Evolutionary conservation across 2,329 filamentous ascomycete genomes (phyloP), one percentile per base, ranked within the genome.

Genomic region (Diplodia mutila): DNA sequence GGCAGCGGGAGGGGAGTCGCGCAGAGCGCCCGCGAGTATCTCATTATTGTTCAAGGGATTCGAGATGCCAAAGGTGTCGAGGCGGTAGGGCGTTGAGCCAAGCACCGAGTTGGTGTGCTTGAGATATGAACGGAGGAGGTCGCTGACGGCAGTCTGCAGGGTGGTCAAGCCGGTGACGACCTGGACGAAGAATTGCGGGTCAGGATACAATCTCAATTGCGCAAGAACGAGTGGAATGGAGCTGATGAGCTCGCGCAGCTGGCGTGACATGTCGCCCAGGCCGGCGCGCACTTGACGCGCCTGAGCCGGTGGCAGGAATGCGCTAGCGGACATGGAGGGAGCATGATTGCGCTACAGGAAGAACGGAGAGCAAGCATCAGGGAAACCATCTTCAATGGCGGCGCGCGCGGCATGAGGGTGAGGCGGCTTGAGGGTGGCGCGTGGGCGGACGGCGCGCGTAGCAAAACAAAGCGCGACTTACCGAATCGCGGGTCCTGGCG

Each of bases 41-140:
- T 81, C 80, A 63, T 63, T 63, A 73, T 80, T 79, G 70, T 81
- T 79, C 25, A 70, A 76, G 51, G 68, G 66, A 66, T 74, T 77
- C 34, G 76, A 75, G 65, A 78, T 75, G 61, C 75, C 74, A 5
- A 69, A 46, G 21, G 70, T 69, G 66, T 73, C 70, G 18, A 72
- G 65, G 42, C 65, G 65, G 54, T 67, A 49, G 42, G 65, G 65
- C 48, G 65, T 67, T 14, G 53, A 49, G 37, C 74, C 74, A 14
- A 97, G 86, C 57, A 97, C 87, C 8, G 92, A 89, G 78, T 94
- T 93, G 73, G 91, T 93, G 84, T 97, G 93, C 76, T 92, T 90
- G 75, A 96, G 87, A 81, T 97, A 97, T 73, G 94, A 92, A 74
- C 88, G 86, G 71, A 91, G 90, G 73, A 97, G 90, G 68, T 89